Conservation (phyloP, 768 basidiomycete genomes). For the Trametes elegans region DNA sequence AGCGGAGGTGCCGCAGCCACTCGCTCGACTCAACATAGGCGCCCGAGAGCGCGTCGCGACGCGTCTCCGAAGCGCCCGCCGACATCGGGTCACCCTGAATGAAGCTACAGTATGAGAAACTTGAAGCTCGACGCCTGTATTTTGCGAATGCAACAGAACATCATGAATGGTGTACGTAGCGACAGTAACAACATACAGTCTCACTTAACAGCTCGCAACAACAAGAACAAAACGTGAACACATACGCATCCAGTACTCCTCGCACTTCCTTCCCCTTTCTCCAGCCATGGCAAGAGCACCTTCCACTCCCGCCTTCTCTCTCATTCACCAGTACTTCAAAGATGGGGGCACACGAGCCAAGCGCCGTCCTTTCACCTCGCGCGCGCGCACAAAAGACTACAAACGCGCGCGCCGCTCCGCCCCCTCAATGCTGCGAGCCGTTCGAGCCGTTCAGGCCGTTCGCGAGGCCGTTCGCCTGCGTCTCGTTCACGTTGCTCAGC, state of each 20-base stretch:
- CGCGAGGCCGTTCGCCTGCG: slow-evolving; percentile 14
- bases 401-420: not conserved
- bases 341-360: not conserved
- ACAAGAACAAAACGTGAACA: no score
- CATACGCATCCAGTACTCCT: no score
- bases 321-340: not conserved
- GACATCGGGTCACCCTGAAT: not conserved
- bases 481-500: slow-evolving; percentile 55
- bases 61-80: not conserved
- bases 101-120: no score
- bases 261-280: no score
- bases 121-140: no score
- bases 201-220: no score
- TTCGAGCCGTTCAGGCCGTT: slow-evolving; percentile 25
- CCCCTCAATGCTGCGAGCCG: not conserved
- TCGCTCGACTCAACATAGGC: no score
- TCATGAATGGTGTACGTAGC: no score
- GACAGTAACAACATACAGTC: no score
- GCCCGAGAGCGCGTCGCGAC: slow-evolving; percentile 12
- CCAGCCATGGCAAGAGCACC: no score
- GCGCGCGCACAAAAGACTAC: not conserved
- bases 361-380: not conserved
- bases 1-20: not conserved
- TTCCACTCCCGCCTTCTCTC: not conserved
- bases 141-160: no score